Evolutionary conservation across 2,329 filamentous ascomycete species (phyloP), one percentile per base, ranked within the genome.

Genomic region (Aureobasidium sp.): DNA sequence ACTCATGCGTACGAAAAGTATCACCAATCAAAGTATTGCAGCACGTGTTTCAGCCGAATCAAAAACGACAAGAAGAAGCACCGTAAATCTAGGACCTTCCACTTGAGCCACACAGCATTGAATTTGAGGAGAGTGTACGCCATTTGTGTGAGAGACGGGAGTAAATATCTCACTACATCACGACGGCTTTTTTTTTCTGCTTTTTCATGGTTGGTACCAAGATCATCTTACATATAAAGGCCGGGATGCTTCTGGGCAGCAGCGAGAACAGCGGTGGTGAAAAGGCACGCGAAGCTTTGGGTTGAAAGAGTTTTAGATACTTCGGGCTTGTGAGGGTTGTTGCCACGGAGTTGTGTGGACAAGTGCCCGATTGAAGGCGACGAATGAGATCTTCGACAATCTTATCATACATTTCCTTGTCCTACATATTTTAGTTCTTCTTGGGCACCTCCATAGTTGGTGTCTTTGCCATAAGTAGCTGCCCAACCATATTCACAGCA

Each of bases 401-500:
- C 32, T 8, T 52, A 52, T 52, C 50, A 6, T 52, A 52, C 50
- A 52, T 3, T 29, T 10, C n/a, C 17, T 7, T 36, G n/a, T 46
- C n/a, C 13, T 57, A 57, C 41, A 46, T 29, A 36, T 26, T 44
- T 10, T 48, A 59, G 5, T 48, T 59, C 55, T 48, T 59, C 34
- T 60, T 51, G n/a, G 57, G 46, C 7, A 46, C 57, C 34, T 51
- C 57, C 57, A 60, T 60, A 1, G 60, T 39, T 7, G n/a, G n/a
- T 24, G 60, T 62, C 34, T 62, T 62, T 7, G 60, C 60, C 60
- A 62, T 62, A 1, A 62, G 20, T 20, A 75, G 64, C 63, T 73
- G 68, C 44, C 70, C 69, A 9, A 74, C 66, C 67, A 71, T 73
- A 13, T 66, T 65, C 27, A 97, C 92, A 15, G 93, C 93, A 1